phyloP scores from a whole-genome alignment of 495 filamentous ascomycete species.

The Pseudoneurospora amorphoporcata region DNA sequence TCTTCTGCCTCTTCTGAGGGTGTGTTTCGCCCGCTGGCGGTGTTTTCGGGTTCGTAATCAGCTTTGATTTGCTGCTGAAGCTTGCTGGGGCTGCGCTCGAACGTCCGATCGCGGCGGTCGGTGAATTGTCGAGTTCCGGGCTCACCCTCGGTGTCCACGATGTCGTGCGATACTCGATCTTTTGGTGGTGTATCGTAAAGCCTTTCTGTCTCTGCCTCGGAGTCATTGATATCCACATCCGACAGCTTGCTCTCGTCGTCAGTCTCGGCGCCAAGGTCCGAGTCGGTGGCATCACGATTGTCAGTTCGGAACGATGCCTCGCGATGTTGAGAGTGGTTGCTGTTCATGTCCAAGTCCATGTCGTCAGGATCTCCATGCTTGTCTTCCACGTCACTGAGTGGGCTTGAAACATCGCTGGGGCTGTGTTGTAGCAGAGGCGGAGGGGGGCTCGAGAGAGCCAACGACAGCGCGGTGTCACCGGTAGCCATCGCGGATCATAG shows the following conservation, averaged over 20 bases:
- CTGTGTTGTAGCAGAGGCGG: constrained; percentile 28
- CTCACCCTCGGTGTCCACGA: constrained; percentile 36
- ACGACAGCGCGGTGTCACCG: constrained; percentile 32
- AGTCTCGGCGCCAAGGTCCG: constrained; percentile 19
- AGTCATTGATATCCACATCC: constrained; percentile 64
- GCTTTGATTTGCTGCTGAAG: constrained; percentile 39
- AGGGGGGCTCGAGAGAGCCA: constrained; percentile 36
- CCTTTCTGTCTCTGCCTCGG: constrained; percentile 96
- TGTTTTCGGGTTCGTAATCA: constrained; percentile 24
- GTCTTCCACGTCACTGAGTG: constrained; percentile 89
- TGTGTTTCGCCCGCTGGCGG: constrained; percentile 28
- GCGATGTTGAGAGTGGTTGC: not conserved
- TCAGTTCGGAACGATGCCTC: not conserved
- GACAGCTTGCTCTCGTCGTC: constrained; percentile 33
- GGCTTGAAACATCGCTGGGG: constrained; percentile 42
- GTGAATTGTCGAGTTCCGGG: constrained; percentile 24
- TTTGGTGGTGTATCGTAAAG: constrained; percentile 87
- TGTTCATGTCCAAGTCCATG: constrained; percentile 30
- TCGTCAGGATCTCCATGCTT: constrained; percentile 41
- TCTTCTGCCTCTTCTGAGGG: constrained; percentile 36
- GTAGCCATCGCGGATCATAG: constrained; percentile 32
- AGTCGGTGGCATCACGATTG: constrained; percentile 22
- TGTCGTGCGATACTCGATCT: constrained; percentile 50
- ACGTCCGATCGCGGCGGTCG: constrained; percentile 25
- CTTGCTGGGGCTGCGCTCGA: constrained; percentile 59